Base-by-base conservation (phyloP, 345 rosid species). In the Isatis tinctoria region DNA sequence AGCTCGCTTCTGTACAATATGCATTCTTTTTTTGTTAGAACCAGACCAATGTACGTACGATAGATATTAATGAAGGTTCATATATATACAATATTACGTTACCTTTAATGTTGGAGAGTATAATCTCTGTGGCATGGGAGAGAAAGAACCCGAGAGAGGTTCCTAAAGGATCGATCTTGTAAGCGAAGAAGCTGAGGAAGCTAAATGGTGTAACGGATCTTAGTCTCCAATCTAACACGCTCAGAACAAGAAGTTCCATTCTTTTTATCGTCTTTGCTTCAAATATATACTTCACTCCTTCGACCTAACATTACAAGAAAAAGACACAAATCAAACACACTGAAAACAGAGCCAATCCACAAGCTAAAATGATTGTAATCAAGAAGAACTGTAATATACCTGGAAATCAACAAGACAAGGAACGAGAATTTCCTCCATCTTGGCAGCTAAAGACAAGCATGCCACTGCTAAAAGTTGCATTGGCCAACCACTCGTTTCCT, bases 401-500 rank as follows among this genome's bases (percentile, higher is more conserved):
- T 95, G 99, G n/a, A 95, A 86, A 85, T 90, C 93, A 67, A 90
- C 47, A 16, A 92, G 87, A 68, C 80, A 73, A 73, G 97, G 99
- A 88, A 85, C 99, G 66, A 87, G 84, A 64, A 90, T 83, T 80
- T 92, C 99, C 97, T 95, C 99, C 97, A 95, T 88, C 79, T 95
- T 95, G 1, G 97, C 99, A 20, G 99, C 99, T 76, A 95, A 66
- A 13, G 99, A 95, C 87, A 95, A 75, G 86, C 99, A 95, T 63
- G 97, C 93, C 44, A 85, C 86, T 11, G 97, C 83, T 75, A 95
- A 74, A 62, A 95, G 99, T 65, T 95, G 99, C 90, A 84, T 65
- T 64, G 93, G 97, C 99, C 99, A 92, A 64, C 91, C 96, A 33
- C 80, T 73, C 14, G 80, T 78, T 75, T 84, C 83, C 98, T 90